Conservation (phyloP, 345 rosid species). For the Erucastrum elatum region DNA sequence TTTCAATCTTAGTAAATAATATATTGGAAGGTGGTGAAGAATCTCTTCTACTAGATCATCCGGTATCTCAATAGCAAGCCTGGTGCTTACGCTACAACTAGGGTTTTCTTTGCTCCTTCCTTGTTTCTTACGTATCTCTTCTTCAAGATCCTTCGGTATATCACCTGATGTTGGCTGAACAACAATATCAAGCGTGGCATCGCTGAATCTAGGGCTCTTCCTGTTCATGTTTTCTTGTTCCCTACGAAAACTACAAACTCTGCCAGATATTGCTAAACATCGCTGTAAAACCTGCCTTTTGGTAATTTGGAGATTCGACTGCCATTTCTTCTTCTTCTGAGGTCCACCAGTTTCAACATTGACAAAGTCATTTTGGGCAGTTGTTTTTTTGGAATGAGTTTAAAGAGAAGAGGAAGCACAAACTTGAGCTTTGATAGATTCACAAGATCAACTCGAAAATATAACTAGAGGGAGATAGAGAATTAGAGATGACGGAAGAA, state of each 20-base stretch:
- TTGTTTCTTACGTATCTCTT: background rate
- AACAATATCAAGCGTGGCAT: no score
- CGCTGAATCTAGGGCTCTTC: no score
- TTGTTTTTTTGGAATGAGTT: no score
- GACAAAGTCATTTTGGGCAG: background rate
- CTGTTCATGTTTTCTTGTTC: no score
- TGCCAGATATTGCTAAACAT: no score
- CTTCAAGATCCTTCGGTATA: no score
- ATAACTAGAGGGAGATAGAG: background rate
- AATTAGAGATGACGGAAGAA: background rate
- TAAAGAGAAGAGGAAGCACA: no score
- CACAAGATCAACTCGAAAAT: no score
- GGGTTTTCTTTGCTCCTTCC: background rate
- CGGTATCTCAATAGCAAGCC: background rate
- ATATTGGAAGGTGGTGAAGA: constrained; percentile 5
- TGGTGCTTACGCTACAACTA: background rate
- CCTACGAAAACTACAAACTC: no score
- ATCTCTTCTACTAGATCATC: constrained; percentile 15
- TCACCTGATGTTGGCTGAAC: no score
- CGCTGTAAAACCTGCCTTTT: background rate
- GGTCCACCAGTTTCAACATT: background rate
- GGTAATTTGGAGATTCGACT: background rate
- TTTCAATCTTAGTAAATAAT: background rate
- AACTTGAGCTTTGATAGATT: background rate
- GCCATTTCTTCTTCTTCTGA: background rate